Evolutionary conservation across 495 filamentous ascomycete genomes (phyloP), one percentile per base, ranked within the genome.

Genomic region (Neurospora sp.): DNA sequence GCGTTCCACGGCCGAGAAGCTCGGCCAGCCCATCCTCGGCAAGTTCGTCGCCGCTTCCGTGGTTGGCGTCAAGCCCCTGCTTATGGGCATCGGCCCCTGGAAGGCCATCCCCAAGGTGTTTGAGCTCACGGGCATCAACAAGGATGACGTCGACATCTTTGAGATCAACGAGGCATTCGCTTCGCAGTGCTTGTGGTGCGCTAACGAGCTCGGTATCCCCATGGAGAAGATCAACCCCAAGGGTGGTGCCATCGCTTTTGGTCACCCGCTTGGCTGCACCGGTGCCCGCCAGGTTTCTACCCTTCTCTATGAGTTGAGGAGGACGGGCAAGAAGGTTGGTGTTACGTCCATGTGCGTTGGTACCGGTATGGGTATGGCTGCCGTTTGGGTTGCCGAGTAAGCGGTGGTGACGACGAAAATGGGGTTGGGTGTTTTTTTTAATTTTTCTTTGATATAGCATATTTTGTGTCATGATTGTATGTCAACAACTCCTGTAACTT

Each of bases 111-210:
- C 96, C 73, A 91, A 94, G 78, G 93, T 93, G 8, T 90, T 97
- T 74, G 86, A 90, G 81, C 94, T 96, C 80, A 92, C 94, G 4
- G 92, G 94, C 53, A 88, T 99, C 74, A 88, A 86, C 75, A 94
- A 92, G 83, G 91, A 95, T 68, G 96, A 98, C 74, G 93, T 99
- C 42, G 96, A 98, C 81, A 92, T 98, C 79, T 99, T 87, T 80
- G 96, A 99, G 89, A 98, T 99, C 87, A 99, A 99, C 87, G 96
- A 99, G 89, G 96, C 96, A 9, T 99, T 99, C 81, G 96, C 96
- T 18, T 91, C 88, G 71, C 96, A 99, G 87, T 97, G 94, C 78
- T 84, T 99, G 69, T 98, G 91, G 91, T 99, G 96, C 84, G 86
- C 90, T 68, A 91, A 94, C 78, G 92, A 97, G 86, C 89, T 99